Conservation (phyloP, 768 basidiomycete species). For the Auricularia heimuer region DNA sequence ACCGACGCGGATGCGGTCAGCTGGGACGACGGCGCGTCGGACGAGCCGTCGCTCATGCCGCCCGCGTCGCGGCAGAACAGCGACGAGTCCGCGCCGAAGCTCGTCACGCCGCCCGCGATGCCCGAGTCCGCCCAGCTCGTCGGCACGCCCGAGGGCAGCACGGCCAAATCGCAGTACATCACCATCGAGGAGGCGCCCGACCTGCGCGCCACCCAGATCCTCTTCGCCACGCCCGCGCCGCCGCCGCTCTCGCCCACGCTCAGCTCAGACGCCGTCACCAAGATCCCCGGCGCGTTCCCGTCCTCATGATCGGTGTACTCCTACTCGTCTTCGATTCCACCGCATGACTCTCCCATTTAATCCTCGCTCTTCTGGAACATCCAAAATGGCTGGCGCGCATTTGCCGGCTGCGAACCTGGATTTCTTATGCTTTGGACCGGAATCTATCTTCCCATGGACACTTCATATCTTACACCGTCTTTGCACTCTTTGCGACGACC, state of each 20-base stretch:
- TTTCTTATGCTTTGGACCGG: too few relatives aligned
- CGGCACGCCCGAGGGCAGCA: not conserved
- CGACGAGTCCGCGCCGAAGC: not conserved
- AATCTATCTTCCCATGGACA: too few relatives aligned
- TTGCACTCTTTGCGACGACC: too few relatives aligned
- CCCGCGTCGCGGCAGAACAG: not conserved
- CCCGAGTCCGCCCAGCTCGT: not conserved
- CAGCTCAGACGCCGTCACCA: not conserved
- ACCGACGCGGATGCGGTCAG: not conserved
- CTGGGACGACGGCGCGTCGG: not conserved
- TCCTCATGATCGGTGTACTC: not conserved
- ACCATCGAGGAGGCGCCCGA: slow-evolving; percentile 1
- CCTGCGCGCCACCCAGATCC: not conserved
- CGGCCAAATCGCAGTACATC: not conserved
- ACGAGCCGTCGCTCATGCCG: not conserved
- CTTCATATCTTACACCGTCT: too few relatives aligned
- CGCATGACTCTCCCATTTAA: too few relatives aligned
- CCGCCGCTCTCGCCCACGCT: not conserved
- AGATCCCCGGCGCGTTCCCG: not conserved
- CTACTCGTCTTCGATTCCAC: too few relatives aligned
- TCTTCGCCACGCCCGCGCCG: not conserved
- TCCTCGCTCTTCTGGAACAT: too few relatives aligned
- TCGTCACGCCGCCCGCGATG: not conserved
- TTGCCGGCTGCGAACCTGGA: too few relatives aligned
- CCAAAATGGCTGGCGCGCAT: too few relatives aligned